A percentile compares a stretch with the other conserved stretches of the same genome.
phyloP scores from a whole-genome alignment of 2,329 filamentous ascomycete genomes.

The Myriosclerotinia curreyana region DNA sequence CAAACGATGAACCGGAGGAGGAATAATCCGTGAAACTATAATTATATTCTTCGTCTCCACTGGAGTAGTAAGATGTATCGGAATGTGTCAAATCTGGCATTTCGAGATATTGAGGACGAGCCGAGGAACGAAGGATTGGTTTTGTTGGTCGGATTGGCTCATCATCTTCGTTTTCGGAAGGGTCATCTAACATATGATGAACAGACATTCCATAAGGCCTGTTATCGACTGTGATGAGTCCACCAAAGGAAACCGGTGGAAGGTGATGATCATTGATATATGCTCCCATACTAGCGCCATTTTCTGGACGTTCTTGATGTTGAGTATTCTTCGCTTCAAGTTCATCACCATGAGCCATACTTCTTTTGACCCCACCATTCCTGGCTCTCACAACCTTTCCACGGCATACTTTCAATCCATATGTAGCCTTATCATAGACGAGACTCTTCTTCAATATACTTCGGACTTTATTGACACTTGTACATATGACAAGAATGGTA shows the following conservation, averaged over 20 bases:
- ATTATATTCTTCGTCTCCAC: constrained; percentile 51
- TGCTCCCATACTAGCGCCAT: constrained; percentile 89
- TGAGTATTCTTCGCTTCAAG: constrained; percentile 63
- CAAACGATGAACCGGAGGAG: constrained; percentile 45
- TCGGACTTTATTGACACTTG: constrained; percentile 69
- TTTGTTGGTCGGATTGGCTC: constrained; percentile 36
- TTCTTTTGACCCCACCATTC: constrained; percentile 43
- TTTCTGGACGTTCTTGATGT: constrained; percentile 74
- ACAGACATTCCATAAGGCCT: constrained; percentile 92
- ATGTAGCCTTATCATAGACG: constrained; percentile 61
- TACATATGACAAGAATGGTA: constrained; percentile 75
- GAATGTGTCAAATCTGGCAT: constrained; percentile 41
- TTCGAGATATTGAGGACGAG: constrained; percentile 26
- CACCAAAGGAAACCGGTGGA: constrained; percentile 87
- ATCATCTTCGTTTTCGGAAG: constrained; percentile 49
- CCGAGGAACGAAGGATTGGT: constrained; percentile 35
- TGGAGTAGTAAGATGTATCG: constrained; percentile 34
- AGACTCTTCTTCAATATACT: constrained; percentile 68
- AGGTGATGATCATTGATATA: constrained; percentile 83
- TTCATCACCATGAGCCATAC: constrained; percentile 44
- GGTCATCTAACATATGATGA: constrained; percentile 88
- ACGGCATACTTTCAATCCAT: constrained; percentile 68
- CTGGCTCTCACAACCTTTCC: constrained; percentile 65
- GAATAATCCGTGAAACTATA: constrained; percentile 63
- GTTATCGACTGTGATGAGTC: constrained; percentile 79